Evolutionary conservation across 768 basidiomycete species (phyloP).

Genomic region (Kwoniella sp.): DNA sequence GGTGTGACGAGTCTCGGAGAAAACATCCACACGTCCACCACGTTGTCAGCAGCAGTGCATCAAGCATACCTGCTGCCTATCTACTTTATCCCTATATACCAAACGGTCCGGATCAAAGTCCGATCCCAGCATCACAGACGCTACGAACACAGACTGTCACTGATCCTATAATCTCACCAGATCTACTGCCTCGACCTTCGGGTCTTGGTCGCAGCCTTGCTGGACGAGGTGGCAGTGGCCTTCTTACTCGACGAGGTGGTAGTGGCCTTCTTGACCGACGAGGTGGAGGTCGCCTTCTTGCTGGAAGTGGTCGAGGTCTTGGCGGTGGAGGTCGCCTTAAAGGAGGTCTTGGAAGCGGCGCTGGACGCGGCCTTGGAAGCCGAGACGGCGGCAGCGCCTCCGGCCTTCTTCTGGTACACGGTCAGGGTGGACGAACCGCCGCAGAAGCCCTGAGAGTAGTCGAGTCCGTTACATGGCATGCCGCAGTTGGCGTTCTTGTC

Average conservation of each 20-base stretch:
- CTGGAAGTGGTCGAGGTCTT: neutral
- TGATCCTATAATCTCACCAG: too few species aligned
- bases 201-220: too few species aligned
- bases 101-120: too few species aligned
- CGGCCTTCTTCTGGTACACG: constrained; percentile 19
- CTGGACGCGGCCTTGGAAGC: neutral
- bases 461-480: constrained; percentile 11
- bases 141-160: too few species aligned
- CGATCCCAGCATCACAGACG: too few species aligned
- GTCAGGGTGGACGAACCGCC: constrained; percentile 20
- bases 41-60: too few species aligned
- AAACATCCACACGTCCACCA: too few species aligned
- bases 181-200: too few species aligned
- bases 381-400: neutral
- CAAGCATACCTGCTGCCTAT: too few species aligned
- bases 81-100: too few species aligned
- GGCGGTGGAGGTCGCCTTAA: neutral
- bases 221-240: neutral
- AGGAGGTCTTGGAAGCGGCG: neutral
- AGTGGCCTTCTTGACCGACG: neutral
- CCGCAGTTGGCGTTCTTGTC: constrained; percentile 8
- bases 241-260: neutral
- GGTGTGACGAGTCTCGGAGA: too few species aligned
- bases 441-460: constrained; percentile 18
- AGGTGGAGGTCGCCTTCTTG: neutral